Base-by-base conservation (phyloP, 2,329 filamentous ascomycete species). In the Fusarium liriodendri region DNA sequence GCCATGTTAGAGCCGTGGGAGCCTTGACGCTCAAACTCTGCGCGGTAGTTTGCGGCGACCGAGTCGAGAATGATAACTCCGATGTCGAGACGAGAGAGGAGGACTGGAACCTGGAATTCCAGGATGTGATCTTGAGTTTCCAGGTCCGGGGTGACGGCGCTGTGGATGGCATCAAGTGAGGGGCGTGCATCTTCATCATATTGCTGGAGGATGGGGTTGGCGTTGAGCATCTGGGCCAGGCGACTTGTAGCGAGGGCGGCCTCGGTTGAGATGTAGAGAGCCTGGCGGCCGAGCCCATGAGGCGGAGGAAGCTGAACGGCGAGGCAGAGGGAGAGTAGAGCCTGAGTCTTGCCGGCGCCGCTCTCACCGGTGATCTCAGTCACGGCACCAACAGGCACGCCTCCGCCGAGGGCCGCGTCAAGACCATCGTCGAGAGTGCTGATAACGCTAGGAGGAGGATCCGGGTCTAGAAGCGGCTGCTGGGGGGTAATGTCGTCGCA, bases 71-170 rank as follows among this genome's bases (percentile, higher is more conserved):
- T 89, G 2, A 99, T 84, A 2, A 99, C 88, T 3, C 96, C 95
- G 62, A 98, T 87, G 70, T 92, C 88, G 81, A 94, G 91, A 55
- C 94, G 90, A 73, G 89, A 85, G 22, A 98, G 90, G 32, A 95
- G 92, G 20, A 98, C 93, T 2, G 97, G 97, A 7, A 98, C 91
- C 82, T 99, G 97, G 83, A 94, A 98, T 73, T 91, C 92, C 29
- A 98, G 87, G 79, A 99, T 98, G 83, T 98, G 96, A 69, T 98
- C 96, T 83, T 99, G 97, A 1, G 94, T 92, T 83, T 98, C 97
- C 65, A 98, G 91, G 80, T 98, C 95, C 35, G 94, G 94, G 11
- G 94, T 95, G 59, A 92, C 91, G 74, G 97, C 94, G 81, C 93
- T 94, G 77, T 95, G 88, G 72, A 99, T 92, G 74, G 89, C 87